Base-by-base conservation (phyloP, 345 rosid genomes). In the Sonneratia caseolaris region DNA sequence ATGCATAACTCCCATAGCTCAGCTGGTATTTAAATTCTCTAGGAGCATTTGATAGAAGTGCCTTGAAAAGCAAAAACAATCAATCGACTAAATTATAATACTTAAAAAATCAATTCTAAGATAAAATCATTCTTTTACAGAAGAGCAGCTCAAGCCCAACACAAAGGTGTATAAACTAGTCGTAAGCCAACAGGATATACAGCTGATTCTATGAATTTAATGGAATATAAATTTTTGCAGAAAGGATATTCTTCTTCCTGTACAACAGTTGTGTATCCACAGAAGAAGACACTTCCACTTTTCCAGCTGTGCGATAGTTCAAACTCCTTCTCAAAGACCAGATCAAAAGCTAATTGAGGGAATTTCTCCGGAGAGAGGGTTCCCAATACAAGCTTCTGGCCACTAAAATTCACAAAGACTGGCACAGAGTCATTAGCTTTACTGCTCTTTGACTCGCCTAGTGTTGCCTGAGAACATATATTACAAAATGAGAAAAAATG, bases 281-380 rank as follows among this genome's bases (percentile, higher is more conserved):
- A 68, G 62, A 91, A 73, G 81, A 65, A 84, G 59, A 91, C 81
- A 13, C 96, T 91, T 43, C 86, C 84, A 66, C 42, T 77, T 74
- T 84, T 84, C 88, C 87, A 86, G 70, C 84, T 86, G 83, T 91
- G 98, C 40, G 92, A 94, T 8, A 94, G 79, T 81, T 88, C 95
- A 70, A 91, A 92, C 68, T 86, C 93, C 76, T 80, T 79, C 71
- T 83, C 93, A 13, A 94, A 88, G 2, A 88, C 84, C 70, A 91
- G 70, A 77, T 91, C 97, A 12, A 91, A 81, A 13, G 77, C 37
- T 15, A 84, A 11, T 35, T 94, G 96, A 22, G 94, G 96, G 62
- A 70, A 66, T 12, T 77, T 84, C 40, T 85, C 84, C 2, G 83
- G 24, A 19, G 85, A 77, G 38, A 94, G 91, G 2, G 79, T 82